Conservation (phyloP, 176 grass and related monocot species). For the Pontederia crassipes region DNA sequence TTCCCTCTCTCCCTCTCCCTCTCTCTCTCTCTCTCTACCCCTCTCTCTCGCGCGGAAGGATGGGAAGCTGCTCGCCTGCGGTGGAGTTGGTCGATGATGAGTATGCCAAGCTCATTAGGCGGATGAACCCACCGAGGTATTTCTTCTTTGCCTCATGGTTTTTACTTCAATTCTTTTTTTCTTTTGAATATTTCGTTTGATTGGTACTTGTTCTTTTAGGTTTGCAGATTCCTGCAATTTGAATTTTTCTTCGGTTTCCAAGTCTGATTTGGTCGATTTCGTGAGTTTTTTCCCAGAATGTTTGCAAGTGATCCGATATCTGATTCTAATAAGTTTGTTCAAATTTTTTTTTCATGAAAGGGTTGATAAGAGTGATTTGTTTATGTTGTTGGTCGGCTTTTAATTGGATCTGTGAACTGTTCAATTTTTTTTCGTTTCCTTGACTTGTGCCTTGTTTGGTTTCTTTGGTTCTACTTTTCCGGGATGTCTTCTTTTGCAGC, state of each 20-base stretch:
- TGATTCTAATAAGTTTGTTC: background rate
- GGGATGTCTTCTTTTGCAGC: no score
- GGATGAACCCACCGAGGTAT: slow-evolving; percentile 85
- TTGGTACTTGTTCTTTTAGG: background rate
- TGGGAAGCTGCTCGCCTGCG: background rate
- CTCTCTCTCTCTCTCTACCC: no score
- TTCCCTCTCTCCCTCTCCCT: no score
- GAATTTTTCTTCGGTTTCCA: no score
- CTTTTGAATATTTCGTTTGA: background rate
- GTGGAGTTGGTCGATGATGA: slow-evolving; percentile 46
- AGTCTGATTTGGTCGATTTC: no score
- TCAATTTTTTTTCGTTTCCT: background rate
- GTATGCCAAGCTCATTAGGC: slow-evolving; percentile 65
- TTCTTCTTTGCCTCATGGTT: background rate
- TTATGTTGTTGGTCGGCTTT: background rate
- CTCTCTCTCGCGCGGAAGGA: background rate
- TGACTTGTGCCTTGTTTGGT: background rate
- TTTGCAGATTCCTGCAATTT: no score
- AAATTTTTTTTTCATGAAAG: background rate
- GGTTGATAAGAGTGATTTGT: background rate
- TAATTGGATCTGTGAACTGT: background rate
- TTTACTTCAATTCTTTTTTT: background rate
- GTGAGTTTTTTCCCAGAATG: no score
- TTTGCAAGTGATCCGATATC: background rate
- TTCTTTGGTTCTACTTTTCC: background rate